phyloP scores from a whole-genome alignment of 495 filamentous ascomycete genomes.

The Hypomontagnella monticulosa region DNA sequence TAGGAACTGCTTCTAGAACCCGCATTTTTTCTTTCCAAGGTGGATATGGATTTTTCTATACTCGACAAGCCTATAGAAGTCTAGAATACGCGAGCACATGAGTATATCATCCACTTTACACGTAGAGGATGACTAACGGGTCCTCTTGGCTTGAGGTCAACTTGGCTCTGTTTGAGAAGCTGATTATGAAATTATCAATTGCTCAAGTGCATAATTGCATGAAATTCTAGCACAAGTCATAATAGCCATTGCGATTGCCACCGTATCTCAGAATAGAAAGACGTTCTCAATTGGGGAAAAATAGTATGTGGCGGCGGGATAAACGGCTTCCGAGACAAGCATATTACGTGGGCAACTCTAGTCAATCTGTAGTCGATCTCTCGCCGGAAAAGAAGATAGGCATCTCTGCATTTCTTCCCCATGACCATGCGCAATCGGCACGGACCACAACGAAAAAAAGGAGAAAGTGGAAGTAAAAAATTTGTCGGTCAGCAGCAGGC shows the following conservation, averaged over 20 bases:
- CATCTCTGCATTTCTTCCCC: neutral
- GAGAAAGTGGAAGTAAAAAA: neutral
- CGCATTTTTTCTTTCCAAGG: neutral
- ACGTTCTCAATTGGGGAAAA: too few species aligned
- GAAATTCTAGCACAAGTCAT: too few species aligned
- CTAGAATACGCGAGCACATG: too few species aligned
- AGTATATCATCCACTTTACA: constrained; percentile 1
- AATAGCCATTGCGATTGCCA: too few species aligned
- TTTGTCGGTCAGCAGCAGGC: neutral
- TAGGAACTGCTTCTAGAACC: neutral
- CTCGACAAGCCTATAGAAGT: too few species aligned
- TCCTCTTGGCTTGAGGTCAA: neutral
- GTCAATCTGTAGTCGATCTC: too few species aligned
- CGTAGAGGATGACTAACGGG: neutral
- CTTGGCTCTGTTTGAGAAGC: constrained; percentile 1
- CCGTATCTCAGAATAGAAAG: too few species aligned
- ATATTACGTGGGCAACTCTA: too few species aligned
- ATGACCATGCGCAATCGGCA: neutral
- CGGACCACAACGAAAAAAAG: neutral
- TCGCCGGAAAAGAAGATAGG: too few species aligned
- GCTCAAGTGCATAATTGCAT: too few species aligned
- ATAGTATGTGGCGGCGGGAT: too few species aligned
- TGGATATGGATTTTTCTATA: neutral
- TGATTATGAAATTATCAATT: neutral
- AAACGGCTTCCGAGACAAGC: too few species aligned